These are phyloP conservation scores for Pythium plurisporium DNA, from an alignment of 352 stramenopile species.

Conservation along the genomic window DNA sequence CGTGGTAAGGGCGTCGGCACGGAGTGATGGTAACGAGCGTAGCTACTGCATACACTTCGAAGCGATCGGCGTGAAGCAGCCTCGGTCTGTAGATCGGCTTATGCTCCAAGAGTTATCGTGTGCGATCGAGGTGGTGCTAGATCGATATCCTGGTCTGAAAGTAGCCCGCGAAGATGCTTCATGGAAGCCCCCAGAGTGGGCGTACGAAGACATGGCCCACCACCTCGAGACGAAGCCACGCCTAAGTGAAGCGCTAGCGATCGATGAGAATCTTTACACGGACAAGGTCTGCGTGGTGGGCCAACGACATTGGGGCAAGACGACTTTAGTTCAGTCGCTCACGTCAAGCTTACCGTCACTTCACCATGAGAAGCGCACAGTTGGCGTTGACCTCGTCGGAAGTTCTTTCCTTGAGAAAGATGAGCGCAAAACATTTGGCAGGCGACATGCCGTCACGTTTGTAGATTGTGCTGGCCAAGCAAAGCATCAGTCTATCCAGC, in stretches of 20 bases:
- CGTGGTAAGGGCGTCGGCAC: not conserved
- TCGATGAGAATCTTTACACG: not conserved
- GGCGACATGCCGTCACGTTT: conserved; percentile 5
- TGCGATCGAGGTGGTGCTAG: not conserved
- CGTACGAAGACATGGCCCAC: not conserved
- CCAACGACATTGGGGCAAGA: conserved; percentile 1
- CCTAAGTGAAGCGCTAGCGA: not conserved
- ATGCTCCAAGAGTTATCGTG: not conserved
- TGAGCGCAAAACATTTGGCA: not conserved
- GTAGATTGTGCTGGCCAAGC: not conserved
- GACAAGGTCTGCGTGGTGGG: conserved; percentile 1
- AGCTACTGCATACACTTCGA: too few species aligned
- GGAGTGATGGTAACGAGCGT: too few species aligned
- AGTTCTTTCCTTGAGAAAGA: not conserved
- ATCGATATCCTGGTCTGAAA: not conserved
- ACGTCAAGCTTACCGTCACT: not conserved
- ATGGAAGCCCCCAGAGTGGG: conserved; percentile 5
- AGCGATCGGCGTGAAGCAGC: not conserved
- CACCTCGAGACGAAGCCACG: not conserved
- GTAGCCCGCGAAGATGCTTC: not conserved
- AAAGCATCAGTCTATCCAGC: not conserved
- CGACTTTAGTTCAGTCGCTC: conserved; percentile 2
- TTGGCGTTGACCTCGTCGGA: not conserved
- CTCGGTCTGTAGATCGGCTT: not conserved
- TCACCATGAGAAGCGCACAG: not conserved